A percentile compares a stretch with the other conserved stretches of the same genome.
phyloP scores from a whole-genome alignment of 2,329 filamentous ascomycete species.

The Aspergillus fijiensis region DNA sequence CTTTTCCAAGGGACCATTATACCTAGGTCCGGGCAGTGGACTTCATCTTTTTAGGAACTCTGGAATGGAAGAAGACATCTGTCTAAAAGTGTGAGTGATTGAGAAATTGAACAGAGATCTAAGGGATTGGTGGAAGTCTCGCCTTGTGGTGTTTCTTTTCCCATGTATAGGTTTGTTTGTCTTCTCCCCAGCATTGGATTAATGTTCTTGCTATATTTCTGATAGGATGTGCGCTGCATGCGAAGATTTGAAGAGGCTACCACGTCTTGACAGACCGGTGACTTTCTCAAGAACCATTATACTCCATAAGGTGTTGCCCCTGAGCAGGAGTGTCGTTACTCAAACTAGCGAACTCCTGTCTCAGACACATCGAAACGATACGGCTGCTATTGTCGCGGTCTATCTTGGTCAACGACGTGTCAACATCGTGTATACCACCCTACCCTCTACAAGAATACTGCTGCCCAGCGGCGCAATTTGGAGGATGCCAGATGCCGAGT shows the following conservation, averaged over 20 bases:
- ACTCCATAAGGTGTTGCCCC: no score
- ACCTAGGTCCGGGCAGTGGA: slow-evolving; percentile 25
- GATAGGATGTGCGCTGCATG: not conserved
- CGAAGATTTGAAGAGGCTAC: not conserved
- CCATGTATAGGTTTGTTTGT: not conserved
- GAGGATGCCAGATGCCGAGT: no score
- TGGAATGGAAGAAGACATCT: slow-evolving; percentile 41
- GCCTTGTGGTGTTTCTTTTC: not conserved
- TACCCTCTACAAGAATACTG: no score
- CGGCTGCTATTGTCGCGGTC: no score
- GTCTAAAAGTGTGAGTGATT: slow-evolving; percentile 37
- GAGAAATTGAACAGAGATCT: slow-evolving; percentile 50
- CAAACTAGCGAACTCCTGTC: no score
- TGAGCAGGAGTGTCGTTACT: no score
- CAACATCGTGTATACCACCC: no score
- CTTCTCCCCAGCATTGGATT: not conserved
- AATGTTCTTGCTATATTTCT: not conserved
- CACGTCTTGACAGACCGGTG: no score
- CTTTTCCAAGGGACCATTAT: slow-evolving; percentile 11
- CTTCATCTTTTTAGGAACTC: slow-evolving; percentile 35
- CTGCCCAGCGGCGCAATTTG: no score
- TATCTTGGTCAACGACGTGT: no score
- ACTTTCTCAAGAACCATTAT: no score
- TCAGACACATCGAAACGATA: no score
- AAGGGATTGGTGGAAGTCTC: slow-evolving; percentile 33